A percentile compares a stretch with the other conserved stretches of the same genome.
These are phyloP conservation scores for Tetragonia tetragonoides DNA, from an alignment of 148 eudicot species.

Conservation along the genomic window DNA sequence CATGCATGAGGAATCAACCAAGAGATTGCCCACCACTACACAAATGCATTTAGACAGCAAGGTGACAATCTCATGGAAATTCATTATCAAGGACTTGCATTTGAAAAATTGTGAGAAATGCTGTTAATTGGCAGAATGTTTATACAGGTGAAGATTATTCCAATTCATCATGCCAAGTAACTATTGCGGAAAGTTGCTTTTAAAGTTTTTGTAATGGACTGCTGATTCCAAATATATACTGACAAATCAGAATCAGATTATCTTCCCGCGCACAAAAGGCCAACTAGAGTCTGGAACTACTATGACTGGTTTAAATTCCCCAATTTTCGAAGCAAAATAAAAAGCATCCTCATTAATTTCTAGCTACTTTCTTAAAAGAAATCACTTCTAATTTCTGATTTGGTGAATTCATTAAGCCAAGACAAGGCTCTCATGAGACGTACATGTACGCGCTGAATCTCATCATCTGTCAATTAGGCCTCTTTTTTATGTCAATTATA, in stretches of 20 bases:
- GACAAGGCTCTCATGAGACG: background rate
- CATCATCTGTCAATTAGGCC: background rate
- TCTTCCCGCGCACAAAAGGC: constrained; percentile 24
- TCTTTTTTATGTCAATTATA: constrained; percentile 15
- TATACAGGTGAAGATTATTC: constrained; percentile 42
- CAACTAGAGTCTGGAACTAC: constrained; percentile 32
- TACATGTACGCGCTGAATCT: constrained; percentile 4
- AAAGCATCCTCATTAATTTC: background rate
- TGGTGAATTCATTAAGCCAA: background rate
- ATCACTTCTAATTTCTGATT: background rate
- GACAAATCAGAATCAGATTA: constrained; percentile 52
- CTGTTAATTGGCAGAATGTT: constrained; percentile 4
- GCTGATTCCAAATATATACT: constrained; percentile 58
- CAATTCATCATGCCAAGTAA: constrained; percentile 58
- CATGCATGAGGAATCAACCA: background rate
- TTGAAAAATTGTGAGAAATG: background rate
- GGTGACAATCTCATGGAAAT: background rate
- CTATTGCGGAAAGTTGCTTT: constrained; percentile 45
- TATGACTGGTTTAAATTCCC: constrained; percentile 10
- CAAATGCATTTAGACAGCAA: background rate
- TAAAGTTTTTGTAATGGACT: constrained; percentile 39
- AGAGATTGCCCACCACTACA: background rate
- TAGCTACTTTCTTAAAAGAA: background rate
- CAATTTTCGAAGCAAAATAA: constrained; percentile 2
- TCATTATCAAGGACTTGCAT: background rate